Conservation (phyloP, 2,329 filamentous ascomycete species). For the Trichophaea hybrida region DNA sequence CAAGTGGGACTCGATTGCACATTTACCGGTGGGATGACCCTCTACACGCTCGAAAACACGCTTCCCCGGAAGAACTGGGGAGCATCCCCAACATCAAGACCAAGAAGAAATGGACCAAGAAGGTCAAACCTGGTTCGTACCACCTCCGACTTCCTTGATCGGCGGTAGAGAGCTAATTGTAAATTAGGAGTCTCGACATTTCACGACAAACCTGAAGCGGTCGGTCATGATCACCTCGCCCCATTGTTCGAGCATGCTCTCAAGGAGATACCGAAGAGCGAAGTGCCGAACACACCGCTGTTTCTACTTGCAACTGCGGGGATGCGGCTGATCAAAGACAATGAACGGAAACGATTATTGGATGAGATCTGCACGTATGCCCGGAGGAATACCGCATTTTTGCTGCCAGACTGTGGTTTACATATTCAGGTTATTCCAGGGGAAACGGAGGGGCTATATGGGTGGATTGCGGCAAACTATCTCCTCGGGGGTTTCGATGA, state of each 20-base stretch:
- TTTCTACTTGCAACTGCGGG: conserved; percentile 94
- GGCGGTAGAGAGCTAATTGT: background rate
- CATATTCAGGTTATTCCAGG: conserved; percentile 92
- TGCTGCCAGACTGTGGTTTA: conserved; percentile 72
- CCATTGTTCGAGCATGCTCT: conserved; percentile 69
- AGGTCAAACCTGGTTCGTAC: conserved; percentile 65
- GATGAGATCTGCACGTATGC: conserved; percentile 72
- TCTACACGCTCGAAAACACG: conserved; percentile 48
- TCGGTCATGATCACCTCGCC: conserved; percentile 71
- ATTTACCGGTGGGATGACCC: conserved; percentile 88
- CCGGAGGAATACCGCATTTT: conserved; percentile 59
- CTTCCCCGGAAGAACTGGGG: conserved; percentile 45
- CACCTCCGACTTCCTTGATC: background rate
- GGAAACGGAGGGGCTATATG: conserved; percentile 89
- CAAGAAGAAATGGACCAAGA: conserved; percentile 78
- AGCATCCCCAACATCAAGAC: conserved; percentile 68
- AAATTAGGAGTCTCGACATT: conserved; percentile 64
- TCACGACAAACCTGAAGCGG: conserved; percentile 55
- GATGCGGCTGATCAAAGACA: conserved; percentile 67
- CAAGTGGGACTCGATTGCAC: conserved; percentile 73
- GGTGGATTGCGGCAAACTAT: conserved; percentile 96
- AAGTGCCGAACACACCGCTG: conserved; percentile 71
- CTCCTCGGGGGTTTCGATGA: conserved; percentile 78
- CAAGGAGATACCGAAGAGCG: conserved; percentile 58
- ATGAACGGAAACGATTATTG: conserved; percentile 59